These are phyloP conservation scores for Pseudogymnoascus sp. DNA, from an alignment of 2,329 filamentous ascomycete species.

Conservation along the genomic window DNA sequence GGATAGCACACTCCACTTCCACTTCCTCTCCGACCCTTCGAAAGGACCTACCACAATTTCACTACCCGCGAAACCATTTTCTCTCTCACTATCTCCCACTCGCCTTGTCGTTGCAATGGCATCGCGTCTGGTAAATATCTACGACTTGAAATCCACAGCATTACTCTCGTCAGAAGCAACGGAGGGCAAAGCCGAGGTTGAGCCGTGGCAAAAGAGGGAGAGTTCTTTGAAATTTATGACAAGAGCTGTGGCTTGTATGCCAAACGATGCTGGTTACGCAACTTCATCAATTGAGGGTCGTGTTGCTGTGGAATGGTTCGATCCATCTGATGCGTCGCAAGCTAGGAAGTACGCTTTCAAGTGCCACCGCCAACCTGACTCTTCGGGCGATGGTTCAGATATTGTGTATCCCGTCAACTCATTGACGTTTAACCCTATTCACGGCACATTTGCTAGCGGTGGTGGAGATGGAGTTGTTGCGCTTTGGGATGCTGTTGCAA, in stretches of 20 bases:
- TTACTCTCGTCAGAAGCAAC: slow-evolving; percentile 44
- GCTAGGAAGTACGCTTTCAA: slow-evolving; percentile 97
- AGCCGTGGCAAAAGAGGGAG: slow-evolving; percentile 89
- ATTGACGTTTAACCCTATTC: slow-evolving; percentile 59
- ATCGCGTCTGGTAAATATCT: slow-evolving; percentile 86
- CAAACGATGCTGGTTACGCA: slow-evolving; percentile 88
- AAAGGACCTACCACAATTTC: slow-evolving; percentile 54
- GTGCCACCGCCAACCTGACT: slow-evolving; percentile 74
- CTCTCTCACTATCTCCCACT: slow-evolving; percentile 64
- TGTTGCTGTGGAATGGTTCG: slow-evolving; percentile 97
- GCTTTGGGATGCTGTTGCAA: slow-evolving; percentile 64
- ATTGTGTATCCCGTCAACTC: slow-evolving; percentile 67
- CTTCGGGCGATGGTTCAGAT: slow-evolving; percentile 51
- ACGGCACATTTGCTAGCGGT: slow-evolving; percentile 59
- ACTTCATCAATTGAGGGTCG: slow-evolving; percentile 89
- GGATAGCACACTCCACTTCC: slow-evolving; percentile 85
- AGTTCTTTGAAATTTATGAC: slow-evolving; percentile 96
- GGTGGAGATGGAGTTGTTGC: slow-evolving; percentile 66
- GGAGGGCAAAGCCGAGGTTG: slow-evolving; percentile 41
- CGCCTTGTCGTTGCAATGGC: slow-evolving; percentile 96
- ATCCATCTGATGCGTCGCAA: slow-evolving; percentile 78
- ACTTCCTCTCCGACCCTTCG: slow-evolving; percentile 49
- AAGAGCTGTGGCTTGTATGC: slow-evolving; percentile 89
- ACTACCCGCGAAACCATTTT: slow-evolving; percentile 83
- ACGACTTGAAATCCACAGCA: slow-evolving; percentile 67